phyloP scores from a whole-genome alignment of 768 basidiomycete genomes.

The Rhodocollybia butyracea region DNA sequence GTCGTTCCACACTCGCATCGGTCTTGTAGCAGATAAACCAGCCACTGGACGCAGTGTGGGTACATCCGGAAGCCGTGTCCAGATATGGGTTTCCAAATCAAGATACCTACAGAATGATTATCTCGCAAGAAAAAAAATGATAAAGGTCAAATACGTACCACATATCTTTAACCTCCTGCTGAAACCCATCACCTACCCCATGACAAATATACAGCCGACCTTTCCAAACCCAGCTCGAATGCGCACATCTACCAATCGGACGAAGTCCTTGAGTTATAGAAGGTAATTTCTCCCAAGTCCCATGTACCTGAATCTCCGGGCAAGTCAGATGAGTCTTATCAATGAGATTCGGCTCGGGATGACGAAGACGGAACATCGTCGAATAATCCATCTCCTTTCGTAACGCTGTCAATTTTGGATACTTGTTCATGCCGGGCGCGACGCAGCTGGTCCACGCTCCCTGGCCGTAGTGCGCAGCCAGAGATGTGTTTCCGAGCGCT shows the following conservation, averaged over 20 bases:
- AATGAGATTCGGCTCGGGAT: slow-evolving; percentile 8
- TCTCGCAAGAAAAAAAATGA: neutral
- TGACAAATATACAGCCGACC: neutral
- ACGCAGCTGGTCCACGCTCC: neutral
- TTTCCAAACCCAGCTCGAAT: neutral
- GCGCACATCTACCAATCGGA: neutral
- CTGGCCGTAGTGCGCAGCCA: neutral
- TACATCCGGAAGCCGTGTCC: neutral
- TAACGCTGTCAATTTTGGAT: too few relatives aligned
- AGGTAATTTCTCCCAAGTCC: slow-evolving; percentile 21
- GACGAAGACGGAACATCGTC: neutral
- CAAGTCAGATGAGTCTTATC: neutral
- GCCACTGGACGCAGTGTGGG: neutral
- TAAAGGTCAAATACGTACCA: neutral
- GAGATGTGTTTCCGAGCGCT: slow-evolving; percentile 1
- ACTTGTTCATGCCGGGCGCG: too few relatives aligned
- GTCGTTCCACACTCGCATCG: too few relatives aligned
- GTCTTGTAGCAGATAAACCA: neutral
- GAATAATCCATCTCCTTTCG: too few relatives aligned
- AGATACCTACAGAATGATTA: neutral
- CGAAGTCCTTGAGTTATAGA: neutral
- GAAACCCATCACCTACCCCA: neutral
- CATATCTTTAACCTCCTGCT: neutral
- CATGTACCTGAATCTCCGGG: slow-evolving; percentile 15
- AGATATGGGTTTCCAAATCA: neutral